These are phyloP conservation scores for Misopates orontium DNA, from an alignment of 257 asterid species.

Conservation along the genomic window DNA sequence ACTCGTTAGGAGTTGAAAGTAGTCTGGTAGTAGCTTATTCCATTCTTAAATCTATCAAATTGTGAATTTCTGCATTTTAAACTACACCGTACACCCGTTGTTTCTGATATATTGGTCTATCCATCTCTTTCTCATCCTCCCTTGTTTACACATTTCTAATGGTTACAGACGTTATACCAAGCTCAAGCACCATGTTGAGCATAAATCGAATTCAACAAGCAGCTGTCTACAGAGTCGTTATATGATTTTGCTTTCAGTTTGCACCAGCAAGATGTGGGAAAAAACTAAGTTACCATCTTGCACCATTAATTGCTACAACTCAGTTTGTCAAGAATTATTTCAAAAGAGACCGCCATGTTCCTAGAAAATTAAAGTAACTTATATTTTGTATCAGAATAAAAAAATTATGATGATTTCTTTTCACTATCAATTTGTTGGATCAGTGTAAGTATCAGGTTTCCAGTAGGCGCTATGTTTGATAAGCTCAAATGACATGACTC, in stretches of 20 bases:
- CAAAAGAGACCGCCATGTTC: no score
- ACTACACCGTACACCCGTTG: not conserved
- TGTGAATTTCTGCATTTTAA: not conserved
- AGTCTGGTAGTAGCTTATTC: slow-evolving; percentile 24
- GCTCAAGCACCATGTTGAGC: slow-evolving; percentile 32
- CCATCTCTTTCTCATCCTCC: not conserved
- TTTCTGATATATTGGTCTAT: not conserved
- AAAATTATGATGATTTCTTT: no score
- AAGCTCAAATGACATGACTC: no score
- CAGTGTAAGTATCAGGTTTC: no score
- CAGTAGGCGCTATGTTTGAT: no score
- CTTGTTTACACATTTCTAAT: not conserved
- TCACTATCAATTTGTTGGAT: no score
- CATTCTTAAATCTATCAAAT: not conserved
- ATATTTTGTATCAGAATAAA: no score
- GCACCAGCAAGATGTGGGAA: slow-evolving; percentile 16
- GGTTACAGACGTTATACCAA: slow-evolving; percentile 18
- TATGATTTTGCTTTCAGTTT: slow-evolving; percentile 28
- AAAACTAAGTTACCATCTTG: no score
- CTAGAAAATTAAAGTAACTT: no score
- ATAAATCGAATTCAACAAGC: slow-evolving; percentile 24
- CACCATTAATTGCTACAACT: no score
- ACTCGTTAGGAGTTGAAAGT: slow-evolving; percentile 22
- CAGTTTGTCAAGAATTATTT: no score
- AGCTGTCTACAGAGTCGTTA: slow-evolving; percentile 19